Percentiles rank a stretch among this genome's conserved stretches.
These are phyloP conservation scores for Leishmania major DNA, from an alignment of 208 protist genomes.

Conservation along the genomic window DNA sequence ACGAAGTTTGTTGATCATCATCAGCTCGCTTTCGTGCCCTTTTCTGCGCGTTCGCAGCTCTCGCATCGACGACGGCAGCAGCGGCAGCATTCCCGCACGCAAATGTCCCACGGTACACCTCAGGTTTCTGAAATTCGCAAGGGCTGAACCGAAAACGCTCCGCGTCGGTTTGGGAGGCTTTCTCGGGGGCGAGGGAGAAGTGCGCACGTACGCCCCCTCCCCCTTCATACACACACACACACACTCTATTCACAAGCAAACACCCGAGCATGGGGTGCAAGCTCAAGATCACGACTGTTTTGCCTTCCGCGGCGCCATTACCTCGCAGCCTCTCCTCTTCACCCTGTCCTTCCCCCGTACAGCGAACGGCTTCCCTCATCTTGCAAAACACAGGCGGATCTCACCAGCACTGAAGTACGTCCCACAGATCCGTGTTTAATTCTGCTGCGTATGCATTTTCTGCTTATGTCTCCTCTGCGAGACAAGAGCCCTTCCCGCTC, in stretches of 20 bases:
- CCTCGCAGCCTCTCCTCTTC: neutral
- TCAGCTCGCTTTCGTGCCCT: neutral
- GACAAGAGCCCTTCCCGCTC: neutral
- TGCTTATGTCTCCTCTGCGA: neutral
- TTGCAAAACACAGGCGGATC: neutral
- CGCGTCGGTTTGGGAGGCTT: neutral
- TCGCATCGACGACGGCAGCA: neutral
- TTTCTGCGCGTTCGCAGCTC: neutral
- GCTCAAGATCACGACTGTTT: neutral
- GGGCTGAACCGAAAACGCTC: neutral
- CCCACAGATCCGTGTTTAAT: conserved; percentile 1
- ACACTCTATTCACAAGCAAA: neutral
- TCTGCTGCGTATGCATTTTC: neutral
- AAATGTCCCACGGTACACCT: neutral
- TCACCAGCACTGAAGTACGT: neutral
- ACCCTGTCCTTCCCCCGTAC: neutral
- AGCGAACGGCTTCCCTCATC: neutral
- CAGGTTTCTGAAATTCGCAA: neutral
- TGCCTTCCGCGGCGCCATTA: neutral
- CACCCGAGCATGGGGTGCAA: neutral
- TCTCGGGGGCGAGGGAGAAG: neutral
- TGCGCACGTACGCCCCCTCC: neutral
- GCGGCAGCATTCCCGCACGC: neutral
- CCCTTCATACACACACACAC: neutral
- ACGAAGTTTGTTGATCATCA: conserved; percentile 38